phyloP scores from a whole-genome alignment of 257 asterid species.

The Solanum ossicruentum region DNA sequence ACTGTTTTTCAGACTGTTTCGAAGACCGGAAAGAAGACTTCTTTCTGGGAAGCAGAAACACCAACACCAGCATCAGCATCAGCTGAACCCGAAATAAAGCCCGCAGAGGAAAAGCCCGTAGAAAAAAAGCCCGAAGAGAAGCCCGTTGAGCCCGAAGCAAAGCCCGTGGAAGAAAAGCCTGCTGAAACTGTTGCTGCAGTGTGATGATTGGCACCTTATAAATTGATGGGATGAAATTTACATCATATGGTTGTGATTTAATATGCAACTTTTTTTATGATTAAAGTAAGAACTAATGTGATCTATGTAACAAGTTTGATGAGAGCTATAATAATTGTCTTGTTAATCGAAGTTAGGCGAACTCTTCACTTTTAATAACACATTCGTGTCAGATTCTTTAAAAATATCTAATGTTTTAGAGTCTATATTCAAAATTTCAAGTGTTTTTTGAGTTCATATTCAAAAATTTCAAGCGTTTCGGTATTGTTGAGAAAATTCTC shows the following conservation, averaged over 20 bases:
- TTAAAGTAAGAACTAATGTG: background rate
- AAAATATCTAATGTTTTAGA: too few relatives aligned
- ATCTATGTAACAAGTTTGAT: background rate
- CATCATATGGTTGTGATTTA: background rate
- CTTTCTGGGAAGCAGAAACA: slow-evolving; percentile 60
- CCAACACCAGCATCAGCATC: background rate
- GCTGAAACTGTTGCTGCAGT: slow-evolving; percentile 24
- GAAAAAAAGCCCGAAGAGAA: slow-evolving; percentile 2
- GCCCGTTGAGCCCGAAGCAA: slow-evolving; percentile 2
- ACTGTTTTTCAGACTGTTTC: slow-evolving; percentile 76
- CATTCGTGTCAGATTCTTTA: too few relatives aligned
- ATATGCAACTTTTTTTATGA: background rate
- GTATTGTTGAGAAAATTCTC: too few relatives aligned
- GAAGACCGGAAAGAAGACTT: slow-evolving; percentile 79
- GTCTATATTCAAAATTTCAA: too few relatives aligned
- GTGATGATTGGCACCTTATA: background rate
- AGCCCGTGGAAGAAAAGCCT: slow-evolving; percentile 7
- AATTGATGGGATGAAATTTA: background rate
- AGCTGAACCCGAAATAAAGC: slow-evolving; percentile 4
- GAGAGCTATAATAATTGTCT: background rate
- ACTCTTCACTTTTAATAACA: too few relatives aligned
- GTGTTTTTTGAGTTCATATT: too few relatives aligned
- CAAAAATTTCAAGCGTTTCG: too few relatives aligned
- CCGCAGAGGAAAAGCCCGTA: slow-evolving; percentile 3
- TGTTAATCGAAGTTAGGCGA: background rate